Evolutionary conservation across 2,329 filamentous ascomycete species (phyloP).

Genomic region (Macrophomina phaseolina): DNA sequence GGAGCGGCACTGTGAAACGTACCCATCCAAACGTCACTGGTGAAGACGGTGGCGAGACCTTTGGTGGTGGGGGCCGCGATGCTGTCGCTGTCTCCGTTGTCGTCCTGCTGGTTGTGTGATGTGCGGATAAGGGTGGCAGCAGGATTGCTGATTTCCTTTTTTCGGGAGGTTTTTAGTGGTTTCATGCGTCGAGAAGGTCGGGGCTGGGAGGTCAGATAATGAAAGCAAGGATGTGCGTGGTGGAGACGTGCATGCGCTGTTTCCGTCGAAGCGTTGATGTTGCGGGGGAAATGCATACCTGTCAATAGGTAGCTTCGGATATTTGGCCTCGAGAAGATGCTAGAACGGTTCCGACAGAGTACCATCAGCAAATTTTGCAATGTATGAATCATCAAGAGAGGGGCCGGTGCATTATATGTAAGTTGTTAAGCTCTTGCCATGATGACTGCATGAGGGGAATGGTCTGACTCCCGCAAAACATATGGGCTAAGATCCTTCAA

Average conservation of each 20-base stretch:
- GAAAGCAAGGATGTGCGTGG: not conserved
- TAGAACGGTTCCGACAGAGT: not conserved
- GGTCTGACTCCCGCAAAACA: too few species aligned
- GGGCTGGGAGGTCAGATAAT: not conserved
- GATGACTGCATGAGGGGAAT: too few species aligned
- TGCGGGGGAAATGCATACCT: too few species aligned
- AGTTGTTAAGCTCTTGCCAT: too few species aligned
- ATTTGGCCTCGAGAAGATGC: not conserved
- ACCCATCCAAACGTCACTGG: conserved; percentile 39
- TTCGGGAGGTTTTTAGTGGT: too few species aligned
- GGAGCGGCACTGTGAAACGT: conserved; percentile 34
- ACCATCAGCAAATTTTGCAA: not conserved
- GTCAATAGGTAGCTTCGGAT: not conserved
- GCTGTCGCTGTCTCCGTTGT: too few species aligned
- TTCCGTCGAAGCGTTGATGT: too few species aligned
- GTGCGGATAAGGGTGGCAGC: not conserved
- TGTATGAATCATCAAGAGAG: not conserved
- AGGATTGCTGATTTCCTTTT: not conserved
- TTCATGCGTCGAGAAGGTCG: not conserved
- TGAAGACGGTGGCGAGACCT: conserved; percentile 29
- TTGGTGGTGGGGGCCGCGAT: not conserved
- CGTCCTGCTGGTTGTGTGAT: not conserved
- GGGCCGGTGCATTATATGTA: too few species aligned
- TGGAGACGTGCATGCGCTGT: not conserved
- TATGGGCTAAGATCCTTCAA: too few species aligned